Percentiles rank a stretch among this genome's conserved stretches.
These are phyloP conservation scores for Dryas drummondii DNA, from an alignment of 306 rosid species.

Conservation along the genomic window DNA sequence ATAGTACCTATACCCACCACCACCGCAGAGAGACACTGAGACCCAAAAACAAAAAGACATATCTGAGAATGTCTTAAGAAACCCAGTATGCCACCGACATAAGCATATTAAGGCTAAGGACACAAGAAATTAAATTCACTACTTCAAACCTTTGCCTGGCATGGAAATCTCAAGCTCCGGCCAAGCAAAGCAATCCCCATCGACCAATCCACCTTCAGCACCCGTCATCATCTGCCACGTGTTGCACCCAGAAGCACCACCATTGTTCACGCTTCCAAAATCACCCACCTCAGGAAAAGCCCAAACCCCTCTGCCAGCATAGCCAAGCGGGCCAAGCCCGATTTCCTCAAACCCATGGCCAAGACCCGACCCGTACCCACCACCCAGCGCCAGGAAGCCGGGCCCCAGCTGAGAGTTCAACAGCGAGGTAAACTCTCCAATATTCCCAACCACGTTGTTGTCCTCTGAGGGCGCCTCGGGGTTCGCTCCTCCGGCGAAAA, in stretches of 20 bases:
- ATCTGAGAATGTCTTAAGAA: background rate
- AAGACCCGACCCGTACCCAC: slow-evolving; percentile 28
- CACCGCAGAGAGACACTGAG: background rate
- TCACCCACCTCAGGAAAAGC: slow-evolving; percentile 34
- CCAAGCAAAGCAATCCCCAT: slow-evolving; percentile 38
- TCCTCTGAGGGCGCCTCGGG: slow-evolving; percentile 10
- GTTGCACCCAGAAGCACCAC: slow-evolving; percentile 21
- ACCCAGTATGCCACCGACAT: background rate
- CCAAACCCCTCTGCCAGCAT: slow-evolving; percentile 35
- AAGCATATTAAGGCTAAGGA: too few species aligned
- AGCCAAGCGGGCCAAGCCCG: slow-evolving; percentile 33
- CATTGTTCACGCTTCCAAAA: background rate
- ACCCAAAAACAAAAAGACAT: background rate
- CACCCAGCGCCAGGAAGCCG: slow-evolving; percentile 34
- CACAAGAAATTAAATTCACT: background rate
- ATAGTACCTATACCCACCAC: slow-evolving; percentile 7
- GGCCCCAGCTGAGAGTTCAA: slow-evolving; percentile 25
- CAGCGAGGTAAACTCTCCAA: slow-evolving; percentile 25
- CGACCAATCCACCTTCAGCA: slow-evolving; percentile 23
- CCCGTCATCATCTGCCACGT: slow-evolving; percentile 44
- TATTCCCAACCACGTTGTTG: background rate
- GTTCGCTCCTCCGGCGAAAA: background rate
- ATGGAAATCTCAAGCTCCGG: slow-evolving; percentile 45
- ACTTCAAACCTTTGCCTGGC: slow-evolving; percentile 32
- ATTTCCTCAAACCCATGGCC: slow-evolving; percentile 32